These are phyloP conservation scores for Nakazawaea ishiwadae DNA, from an alignment of 805 yeast species.

Conservation along the genomic window DNA sequence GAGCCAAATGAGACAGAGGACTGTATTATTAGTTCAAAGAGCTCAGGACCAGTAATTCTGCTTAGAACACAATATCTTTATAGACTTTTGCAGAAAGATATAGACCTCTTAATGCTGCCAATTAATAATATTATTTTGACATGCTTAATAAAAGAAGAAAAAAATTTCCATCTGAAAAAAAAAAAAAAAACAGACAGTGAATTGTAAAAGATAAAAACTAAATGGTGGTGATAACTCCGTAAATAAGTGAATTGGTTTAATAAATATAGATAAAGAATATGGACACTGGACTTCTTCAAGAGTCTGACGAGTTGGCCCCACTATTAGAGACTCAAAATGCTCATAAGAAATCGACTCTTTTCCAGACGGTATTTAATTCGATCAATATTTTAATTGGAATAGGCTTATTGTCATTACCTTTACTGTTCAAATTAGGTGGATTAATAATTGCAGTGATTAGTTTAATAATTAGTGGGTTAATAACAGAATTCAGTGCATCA, in stretches of 20 bases:
- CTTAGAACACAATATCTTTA: no score
- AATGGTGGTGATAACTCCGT: conserved; percentile 34
- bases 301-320: not conserved
- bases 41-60: no score
- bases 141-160: no score
- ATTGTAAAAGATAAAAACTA: no score
- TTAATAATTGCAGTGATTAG: conserved; percentile 49
- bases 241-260: conserved; percentile 24
- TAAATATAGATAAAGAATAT: conserved; percentile 1
- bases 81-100: no score
- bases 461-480: conserved; percentile 39
- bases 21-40: no score
- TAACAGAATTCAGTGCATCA: conserved; percentile 50
- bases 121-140: no score
- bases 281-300: not conserved
- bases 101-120: no score
- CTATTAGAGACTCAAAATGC: not conserved
- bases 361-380: conserved; percentile 75
- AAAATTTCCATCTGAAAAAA: no score
- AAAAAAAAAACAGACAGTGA: no score
- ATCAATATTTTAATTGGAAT: conserved; percentile 74
- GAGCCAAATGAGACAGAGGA: no score
- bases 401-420: conserved; percentile 69
- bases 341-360: conserved; percentile 46
- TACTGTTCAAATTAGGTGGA: conserved; percentile 65